A percentile compares a stretch with the other conserved stretches of the same genome.
Conservation (phyloP, 1,284 basidiomycete genomes). For the Puccinia novopanici region DNA sequence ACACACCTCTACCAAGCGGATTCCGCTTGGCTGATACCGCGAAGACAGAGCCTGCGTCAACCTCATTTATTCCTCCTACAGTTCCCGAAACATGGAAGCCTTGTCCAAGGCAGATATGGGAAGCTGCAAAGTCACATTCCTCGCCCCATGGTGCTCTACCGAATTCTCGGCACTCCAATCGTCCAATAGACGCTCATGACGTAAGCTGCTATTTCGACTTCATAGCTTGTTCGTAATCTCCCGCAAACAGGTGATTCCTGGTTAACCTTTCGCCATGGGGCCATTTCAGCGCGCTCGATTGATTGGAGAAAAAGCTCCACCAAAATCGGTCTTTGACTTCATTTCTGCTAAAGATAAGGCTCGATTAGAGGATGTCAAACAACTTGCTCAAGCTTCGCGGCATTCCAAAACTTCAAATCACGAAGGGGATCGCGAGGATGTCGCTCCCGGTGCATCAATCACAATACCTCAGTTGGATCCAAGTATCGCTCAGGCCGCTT, state of each 20-base stretch:
- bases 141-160: conserved; percentile 56
- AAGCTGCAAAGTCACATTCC: conserved; percentile 59
- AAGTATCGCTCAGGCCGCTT: conserved; percentile 78
- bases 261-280: background rate
- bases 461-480: conserved; percentile 70
- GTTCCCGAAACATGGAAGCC: conserved; percentile 81
- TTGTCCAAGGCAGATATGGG: conserved; percentile 77
- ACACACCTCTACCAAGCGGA: conserved; percentile 41
- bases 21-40: background rate
- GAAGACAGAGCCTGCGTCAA: conserved; percentile 36
- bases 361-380: conserved; percentile 71
- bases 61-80: conserved; percentile 73
- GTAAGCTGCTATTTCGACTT: conserved; percentile 21
- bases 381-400: conserved; percentile 52
- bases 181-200: conserved; percentile 57
- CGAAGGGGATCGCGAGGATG: conserved; percentile 4
- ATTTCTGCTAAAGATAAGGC: conserved; percentile 87
- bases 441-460: conserved; percentile 54
- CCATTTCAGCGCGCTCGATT: conserved; percentile 70
- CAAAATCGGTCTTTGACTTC: conserved; percentile 81
- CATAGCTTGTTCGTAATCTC: conserved; percentile 52
- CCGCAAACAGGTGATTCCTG: conserved; percentile 31
- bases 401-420: conserved; percentile 6
- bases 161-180: conserved; percentile 60
- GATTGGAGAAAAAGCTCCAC: conserved; percentile 70